phyloP scores from a whole-genome alignment of 139 green algal genomes.

The Micromonas pusilla region DNA sequence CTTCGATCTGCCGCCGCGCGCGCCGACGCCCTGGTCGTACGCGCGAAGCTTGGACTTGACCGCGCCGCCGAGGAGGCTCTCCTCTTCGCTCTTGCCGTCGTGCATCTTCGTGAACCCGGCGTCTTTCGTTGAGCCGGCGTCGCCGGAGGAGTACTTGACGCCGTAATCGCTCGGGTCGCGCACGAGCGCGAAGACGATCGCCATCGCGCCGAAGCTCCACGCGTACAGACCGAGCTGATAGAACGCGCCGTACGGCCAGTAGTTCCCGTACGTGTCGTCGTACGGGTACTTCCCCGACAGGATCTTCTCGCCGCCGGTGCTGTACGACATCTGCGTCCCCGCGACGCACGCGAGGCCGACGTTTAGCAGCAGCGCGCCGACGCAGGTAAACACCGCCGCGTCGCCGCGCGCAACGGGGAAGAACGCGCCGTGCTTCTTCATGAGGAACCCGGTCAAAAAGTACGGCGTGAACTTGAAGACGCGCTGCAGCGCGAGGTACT shows the following conservation, averaged over 20 bases:
- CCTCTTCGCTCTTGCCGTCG: no score
- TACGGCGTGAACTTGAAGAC: neutral
- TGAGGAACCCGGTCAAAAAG: neutral
- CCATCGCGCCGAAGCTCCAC: neutral
- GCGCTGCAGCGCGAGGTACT: neutral
- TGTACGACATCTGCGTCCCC: neutral
- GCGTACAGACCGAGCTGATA: neutral
- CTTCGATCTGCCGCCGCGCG: no score
- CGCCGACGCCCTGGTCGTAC: no score
- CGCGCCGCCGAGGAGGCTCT: no score
- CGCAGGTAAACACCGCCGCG: neutral
- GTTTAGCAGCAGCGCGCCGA: neutral
- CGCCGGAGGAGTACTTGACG: neutral
- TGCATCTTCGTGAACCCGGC: no score
- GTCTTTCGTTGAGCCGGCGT: neutral
- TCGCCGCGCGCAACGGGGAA: neutral
- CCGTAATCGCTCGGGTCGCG: neutral
- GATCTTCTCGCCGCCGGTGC: no score
- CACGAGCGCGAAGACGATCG: neutral
- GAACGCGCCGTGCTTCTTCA: neutral
- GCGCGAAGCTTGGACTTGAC: no score
- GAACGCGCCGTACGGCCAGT: neutral
- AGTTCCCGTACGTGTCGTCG: neutral
- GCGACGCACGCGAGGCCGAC: neutral
- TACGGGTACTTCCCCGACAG: no score